These are phyloP conservation scores for Ehretia macrophylla DNA, from an alignment of 257 asterid species.

Conservation along the genomic window DNA sequence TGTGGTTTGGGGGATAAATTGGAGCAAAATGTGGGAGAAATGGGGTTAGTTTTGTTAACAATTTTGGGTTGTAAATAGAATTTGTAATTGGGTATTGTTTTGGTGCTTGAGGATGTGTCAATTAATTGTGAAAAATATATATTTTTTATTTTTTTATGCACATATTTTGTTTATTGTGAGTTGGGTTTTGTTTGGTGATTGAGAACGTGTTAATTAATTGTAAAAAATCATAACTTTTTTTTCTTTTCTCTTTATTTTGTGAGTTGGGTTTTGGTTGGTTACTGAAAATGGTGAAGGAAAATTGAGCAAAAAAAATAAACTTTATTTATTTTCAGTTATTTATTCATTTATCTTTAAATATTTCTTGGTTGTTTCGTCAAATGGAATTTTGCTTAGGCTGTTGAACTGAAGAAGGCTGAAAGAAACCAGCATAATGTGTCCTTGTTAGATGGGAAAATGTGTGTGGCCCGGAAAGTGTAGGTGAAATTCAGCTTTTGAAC, in stretches of 20 bases:
- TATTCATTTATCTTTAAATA: background rate
- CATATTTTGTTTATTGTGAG: background rate
- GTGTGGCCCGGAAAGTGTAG: no score
- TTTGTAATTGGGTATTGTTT: background rate
- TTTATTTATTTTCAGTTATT: background rate
- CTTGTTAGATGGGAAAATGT: no score
- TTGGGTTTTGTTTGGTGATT: background rate
- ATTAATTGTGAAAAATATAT: background rate
- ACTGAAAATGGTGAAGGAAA: background rate
- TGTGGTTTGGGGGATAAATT: background rate
- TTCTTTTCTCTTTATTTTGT: background rate
- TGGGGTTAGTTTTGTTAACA: background rate
- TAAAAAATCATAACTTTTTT: background rate
- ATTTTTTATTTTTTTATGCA: background rate
- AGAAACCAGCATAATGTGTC: no score
- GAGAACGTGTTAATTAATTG: no score
- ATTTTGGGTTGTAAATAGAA: background rate
- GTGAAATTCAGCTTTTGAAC: no score
- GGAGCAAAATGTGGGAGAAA: background rate
- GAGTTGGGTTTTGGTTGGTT: background rate
- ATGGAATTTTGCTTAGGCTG: background rate
- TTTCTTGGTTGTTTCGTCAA: background rate
- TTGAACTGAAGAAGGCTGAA: background rate
- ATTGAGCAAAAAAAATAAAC: background rate
- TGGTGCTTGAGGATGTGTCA: background rate